Evolutionary conservation across 1,139 yeast genomes (phyloP).

Genomic region (Candida tropicalis): DNA sequence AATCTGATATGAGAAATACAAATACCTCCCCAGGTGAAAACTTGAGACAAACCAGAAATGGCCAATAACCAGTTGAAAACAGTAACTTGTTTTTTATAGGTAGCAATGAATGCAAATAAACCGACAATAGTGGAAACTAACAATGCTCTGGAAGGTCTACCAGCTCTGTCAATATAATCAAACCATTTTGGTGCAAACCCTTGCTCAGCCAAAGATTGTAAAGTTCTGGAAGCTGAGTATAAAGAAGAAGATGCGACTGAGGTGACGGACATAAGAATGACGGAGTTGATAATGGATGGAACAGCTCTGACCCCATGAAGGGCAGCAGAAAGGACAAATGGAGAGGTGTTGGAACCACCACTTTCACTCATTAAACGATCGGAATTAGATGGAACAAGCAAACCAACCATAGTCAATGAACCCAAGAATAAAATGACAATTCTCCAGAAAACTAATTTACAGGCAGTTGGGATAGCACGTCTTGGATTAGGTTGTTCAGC

Average conservation of each 20-base stretch:
- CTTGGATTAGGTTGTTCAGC: conserved; percentile 47
- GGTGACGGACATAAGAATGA: conserved; percentile 46
- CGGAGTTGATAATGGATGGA: conserved; percentile 46
- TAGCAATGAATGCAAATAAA: conserved; percentile 37
- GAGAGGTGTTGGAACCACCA: conserved; percentile 43
- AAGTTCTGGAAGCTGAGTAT: conserved; percentile 47
- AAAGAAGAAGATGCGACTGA: conserved; percentile 49
- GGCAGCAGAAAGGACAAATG: conserved; percentile 48
- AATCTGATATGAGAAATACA: conserved; percentile 46
- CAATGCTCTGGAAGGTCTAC: conserved; percentile 48
- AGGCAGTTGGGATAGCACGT: conserved; percentile 42
- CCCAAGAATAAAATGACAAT: conserved; percentile 43
- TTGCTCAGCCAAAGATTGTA: conserved; percentile 47
- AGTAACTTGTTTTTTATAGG: conserved; percentile 40
- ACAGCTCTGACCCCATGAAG: conserved; percentile 41
- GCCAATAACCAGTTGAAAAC: conserved; percentile 50
- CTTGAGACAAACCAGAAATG: conserved; percentile 45
- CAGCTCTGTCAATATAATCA: conserved; percentile 44
- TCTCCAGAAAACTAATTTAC: conserved; percentile 45
- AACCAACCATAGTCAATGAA: conserved; percentile 42
- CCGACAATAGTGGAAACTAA: conserved; percentile 35
- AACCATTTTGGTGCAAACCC: conserved; percentile 46
- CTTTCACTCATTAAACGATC: conserved; percentile 42
- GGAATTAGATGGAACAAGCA: conserved; percentile 44
- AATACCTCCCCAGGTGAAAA: conserved; percentile 47